These are phyloP conservation scores for Botrytis deweyae DNA, from an alignment of 2,329 filamentous ascomycete genomes.

Conservation along the genomic window DNA sequence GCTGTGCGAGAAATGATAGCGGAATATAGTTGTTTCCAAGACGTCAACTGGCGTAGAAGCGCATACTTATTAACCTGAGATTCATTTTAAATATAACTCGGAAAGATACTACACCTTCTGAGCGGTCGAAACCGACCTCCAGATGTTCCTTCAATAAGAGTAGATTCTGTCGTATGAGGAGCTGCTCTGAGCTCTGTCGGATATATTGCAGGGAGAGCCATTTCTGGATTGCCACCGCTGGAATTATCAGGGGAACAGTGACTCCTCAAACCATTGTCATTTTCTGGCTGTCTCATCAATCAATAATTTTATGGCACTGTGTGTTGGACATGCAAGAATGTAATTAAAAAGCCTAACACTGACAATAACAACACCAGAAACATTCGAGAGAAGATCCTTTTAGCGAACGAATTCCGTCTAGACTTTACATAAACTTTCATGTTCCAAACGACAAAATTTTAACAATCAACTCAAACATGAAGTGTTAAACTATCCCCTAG, in stretches of 20 bases:
- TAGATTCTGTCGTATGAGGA: not conserved
- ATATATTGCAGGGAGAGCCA: conserved; percentile 6
- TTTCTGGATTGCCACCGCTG: not conserved
- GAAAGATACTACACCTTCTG: conserved; percentile 26
- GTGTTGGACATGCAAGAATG: conserved; percentile 4
- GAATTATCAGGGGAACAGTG: not conserved
- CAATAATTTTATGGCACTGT: not conserved
- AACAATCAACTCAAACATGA: not conserved
- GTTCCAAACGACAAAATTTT: too few species aligned
- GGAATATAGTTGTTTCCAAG: not conserved
- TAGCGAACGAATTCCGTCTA: too few species aligned
- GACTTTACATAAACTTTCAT: too few species aligned
- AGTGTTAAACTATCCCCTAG: not conserved
- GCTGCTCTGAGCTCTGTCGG: not conserved
- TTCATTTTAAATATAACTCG: not conserved
- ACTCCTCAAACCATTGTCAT: not conserved
- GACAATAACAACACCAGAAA: not conserved
- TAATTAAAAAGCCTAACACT: not conserved
- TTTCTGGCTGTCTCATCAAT: not conserved
- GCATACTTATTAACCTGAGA: conserved; percentile 29
- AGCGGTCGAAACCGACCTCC: not conserved
- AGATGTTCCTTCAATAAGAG: not conserved
- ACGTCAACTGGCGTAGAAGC: conserved; percentile 41
- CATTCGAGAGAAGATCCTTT: not conserved
- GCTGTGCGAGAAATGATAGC: conserved; percentile 37